Percentiles rank a stretch among this genome's conserved stretches.
phyloP scores from a whole-genome alignment of 2,329 filamentous ascomycete species.

The Zymoseptoria ardabiliae region DNA sequence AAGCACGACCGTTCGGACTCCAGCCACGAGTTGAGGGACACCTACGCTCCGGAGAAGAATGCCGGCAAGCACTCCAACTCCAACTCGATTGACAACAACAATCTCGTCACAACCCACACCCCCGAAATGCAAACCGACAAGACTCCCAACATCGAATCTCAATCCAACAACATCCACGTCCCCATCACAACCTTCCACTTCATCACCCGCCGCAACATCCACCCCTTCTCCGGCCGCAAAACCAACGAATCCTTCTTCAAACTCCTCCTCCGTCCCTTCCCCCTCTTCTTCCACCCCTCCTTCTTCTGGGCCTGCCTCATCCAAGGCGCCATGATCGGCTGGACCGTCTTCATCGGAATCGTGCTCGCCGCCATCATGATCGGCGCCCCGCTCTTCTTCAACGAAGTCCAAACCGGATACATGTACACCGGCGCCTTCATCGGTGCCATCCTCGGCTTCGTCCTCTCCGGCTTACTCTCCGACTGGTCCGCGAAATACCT shows the following conservation, averaged over 20 bases:
- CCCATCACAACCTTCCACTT: constrained; percentile 8
- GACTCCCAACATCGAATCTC: neutral
- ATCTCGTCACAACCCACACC: neutral
- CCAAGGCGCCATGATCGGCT: constrained; percentile 86
- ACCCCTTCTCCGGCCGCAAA: constrained; percentile 72
- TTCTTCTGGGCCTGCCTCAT: constrained; percentile 76
- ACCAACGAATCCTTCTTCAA: constrained; percentile 66
- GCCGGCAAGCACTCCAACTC: neutral
- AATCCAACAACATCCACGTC: constrained; percentile 7
- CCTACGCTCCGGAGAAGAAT: neutral
- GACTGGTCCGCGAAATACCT: constrained; percentile 65
- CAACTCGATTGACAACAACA: constrained; percentile 2
- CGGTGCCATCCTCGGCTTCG: constrained; percentile 70
- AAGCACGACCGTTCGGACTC: neutral
- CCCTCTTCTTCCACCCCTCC: constrained; percentile 74
- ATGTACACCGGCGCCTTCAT: constrained; percentile 80
- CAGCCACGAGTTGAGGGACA: neutral
- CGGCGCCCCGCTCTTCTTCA: constrained; percentile 65
- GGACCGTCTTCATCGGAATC: constrained; percentile 88
- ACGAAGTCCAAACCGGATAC: constrained; percentile 75
- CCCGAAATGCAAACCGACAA: neutral
- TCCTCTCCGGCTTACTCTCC: constrained; percentile 64
- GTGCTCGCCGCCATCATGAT: constrained; percentile 77
- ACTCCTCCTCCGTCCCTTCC: constrained; percentile 64
- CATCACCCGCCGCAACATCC: constrained; percentile 17